phyloP scores from a whole-genome alignment of 176 grass and related monocot genomes.

The Alloteropsis semialata region DNA sequence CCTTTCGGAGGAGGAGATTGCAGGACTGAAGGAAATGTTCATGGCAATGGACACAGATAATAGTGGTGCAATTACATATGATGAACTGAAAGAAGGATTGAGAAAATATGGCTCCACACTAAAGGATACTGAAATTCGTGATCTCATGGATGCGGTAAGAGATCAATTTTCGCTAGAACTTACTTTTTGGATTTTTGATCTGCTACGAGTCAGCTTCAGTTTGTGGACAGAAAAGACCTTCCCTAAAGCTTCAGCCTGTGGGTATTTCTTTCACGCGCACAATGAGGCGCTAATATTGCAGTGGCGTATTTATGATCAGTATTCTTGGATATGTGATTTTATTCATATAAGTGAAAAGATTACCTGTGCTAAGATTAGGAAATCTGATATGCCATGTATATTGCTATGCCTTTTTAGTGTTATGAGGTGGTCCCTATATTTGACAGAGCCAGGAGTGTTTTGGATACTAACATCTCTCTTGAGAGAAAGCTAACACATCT shows the following conservation, averaged over 20 bases:
- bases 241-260: background rate
- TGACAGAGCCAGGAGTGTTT: background rate
- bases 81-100: constrained; percentile 79
- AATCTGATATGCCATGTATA: constrained; percentile 11
- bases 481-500: background rate
- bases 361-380: background rate
- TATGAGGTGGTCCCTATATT: background rate
- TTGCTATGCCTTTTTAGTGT: background rate
- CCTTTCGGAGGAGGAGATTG: constrained; percentile 82
- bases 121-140: constrained; percentile 62
- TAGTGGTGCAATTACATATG: constrained; percentile 76
- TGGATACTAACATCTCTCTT: background rate
- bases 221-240: constrained; percentile 5
- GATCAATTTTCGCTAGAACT: background rate
- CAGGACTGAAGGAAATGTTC: constrained; percentile 78
- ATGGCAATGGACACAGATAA: constrained; percentile 68
- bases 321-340: constrained; percentile 4
- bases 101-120: constrained; percentile 60
- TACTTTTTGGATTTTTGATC: background rate
- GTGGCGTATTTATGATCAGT: background rate
- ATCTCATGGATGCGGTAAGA: constrained; percentile 81
- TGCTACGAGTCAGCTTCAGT: constrained; percentile 1
- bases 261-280: background rate
- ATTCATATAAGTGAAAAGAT: background rate
- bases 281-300: background rate